Base-by-base conservation (phyloP, 768 basidiomycete species). In the Boletus reticuloceps region DNA sequence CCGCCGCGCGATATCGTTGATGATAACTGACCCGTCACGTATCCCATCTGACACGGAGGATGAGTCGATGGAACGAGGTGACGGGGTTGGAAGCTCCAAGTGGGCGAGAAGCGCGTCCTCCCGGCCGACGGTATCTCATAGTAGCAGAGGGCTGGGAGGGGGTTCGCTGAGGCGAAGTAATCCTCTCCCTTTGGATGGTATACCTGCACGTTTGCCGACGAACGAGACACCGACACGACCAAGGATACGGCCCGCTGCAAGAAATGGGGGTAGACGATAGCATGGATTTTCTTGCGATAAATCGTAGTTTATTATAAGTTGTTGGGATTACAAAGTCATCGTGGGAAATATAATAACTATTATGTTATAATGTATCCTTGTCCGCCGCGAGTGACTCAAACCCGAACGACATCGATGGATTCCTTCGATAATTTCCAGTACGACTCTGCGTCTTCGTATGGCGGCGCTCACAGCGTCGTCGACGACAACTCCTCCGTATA, bases 391-490 rank as follows among this genome's bases (percentile, higher is more conserved):
- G 27, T 25, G 22, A 22, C 58, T 63, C 42, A 16, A 47, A 54
- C 64, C 36, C 34, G 51, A 63, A 72, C 61, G 51, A 55, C 68
- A 62, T 61, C 54, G 59, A 89, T 91, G 89, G 89, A 91, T 68
- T 81, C 85, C 12, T 91, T 91, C 64, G 89, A 91, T 70, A 91
- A 91, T 65, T 91, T 89, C 63, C 89, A 91, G 69, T 90, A 88
- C 63, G 89, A 91, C 62, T 86, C 88, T 19, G 84, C 88, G 27
- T 91, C 89, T 6, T 86, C 89, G 0, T 91, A 91, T 62, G 89
- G 89, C 52, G 79, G 78, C 44, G 75, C 79, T 8, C 79, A 86
- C 48, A 79, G 87, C 58, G 76, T 88, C 39, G 82, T 89, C 32
- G 89, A 91, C 68, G 89, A 91, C 64, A 91, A 77, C 43, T 90